Percentiles rank a stretch among this genome's conserved stretches.
phyloP scores from a whole-genome alignment of 305 asterid species.

The Salvia sclarea region DNA sequence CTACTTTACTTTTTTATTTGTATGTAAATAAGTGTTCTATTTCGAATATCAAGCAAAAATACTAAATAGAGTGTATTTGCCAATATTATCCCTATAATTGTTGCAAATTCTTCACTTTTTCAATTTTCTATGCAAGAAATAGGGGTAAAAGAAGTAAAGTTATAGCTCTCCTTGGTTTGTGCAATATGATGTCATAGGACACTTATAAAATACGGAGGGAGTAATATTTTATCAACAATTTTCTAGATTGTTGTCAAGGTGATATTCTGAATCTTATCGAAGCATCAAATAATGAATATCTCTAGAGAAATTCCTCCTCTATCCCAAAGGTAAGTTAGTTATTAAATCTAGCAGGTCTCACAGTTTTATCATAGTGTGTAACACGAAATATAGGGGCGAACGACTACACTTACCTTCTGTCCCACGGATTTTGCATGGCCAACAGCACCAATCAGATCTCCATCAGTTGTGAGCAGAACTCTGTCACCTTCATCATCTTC shows the following conservation, averaged over 20 bases:
- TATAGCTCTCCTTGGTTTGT: too few relatives aligned
- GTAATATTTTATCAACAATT: background rate
- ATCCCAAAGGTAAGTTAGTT: background rate
- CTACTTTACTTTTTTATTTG: too few relatives aligned
- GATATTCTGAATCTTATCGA: background rate
- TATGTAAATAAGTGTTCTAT: too few relatives aligned
- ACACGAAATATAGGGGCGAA: conserved; percentile 2
- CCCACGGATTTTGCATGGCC: conserved; percentile 74
- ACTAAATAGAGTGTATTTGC: too few relatives aligned
- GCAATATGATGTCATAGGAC: too few relatives aligned
- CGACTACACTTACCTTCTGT: conserved; percentile 55
- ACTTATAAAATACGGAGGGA: too few relatives aligned
- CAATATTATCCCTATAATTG: too few relatives aligned
- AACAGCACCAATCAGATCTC: conserved; percentile 84
- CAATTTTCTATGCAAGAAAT: too few relatives aligned
- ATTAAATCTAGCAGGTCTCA: background rate
- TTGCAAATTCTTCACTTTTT: too few relatives aligned
- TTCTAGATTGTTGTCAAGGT: background rate
- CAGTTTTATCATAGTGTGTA: background rate
- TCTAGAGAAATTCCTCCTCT: background rate
- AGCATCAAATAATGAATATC: background rate
- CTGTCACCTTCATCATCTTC: conserved; percentile 97
- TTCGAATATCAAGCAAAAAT: too few relatives aligned
- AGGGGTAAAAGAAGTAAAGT: too few relatives aligned
- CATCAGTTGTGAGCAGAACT: conserved; percentile 80